Base-by-base conservation (phyloP, 495 filamentous ascomycete genomes). In the Aspergillus diversus region DNA sequence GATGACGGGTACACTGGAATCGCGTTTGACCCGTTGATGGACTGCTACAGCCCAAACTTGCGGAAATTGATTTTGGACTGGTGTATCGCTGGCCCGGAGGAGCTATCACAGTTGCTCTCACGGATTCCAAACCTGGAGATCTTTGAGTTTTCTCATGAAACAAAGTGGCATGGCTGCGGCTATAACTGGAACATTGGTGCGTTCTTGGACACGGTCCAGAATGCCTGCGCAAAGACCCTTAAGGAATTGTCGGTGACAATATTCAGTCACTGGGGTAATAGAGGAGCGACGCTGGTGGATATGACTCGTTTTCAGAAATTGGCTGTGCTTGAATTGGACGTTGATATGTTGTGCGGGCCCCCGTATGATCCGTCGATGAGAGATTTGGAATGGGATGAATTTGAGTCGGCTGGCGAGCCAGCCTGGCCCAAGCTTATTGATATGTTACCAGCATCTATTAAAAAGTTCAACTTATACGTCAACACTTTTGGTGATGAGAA, bases 151-250 rank as follows among this genome's bases (percentile, higher is more conserved):
- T 63, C 60, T 21, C 60, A 63, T 42, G 53, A 63, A 50, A 63
- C 53, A 5, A 63, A 63, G 53, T 63, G 60, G 60, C 60, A 63
- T 33, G 60, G 52, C 43, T 63, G 60, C n/a, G 60, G 60, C 12
- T 9, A 57, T 42, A 57, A 35, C 43, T 57, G 53, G 60, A 63
- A 63, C 16, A 9, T 34, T 11, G 60, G 53, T 27, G 60, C 54
- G 33, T 59, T 59, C 32, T 17, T 59, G 21, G 37, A 39, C 16
- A 34, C 31, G 8, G 43, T 59, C 21, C 56, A 48, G 27, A 13
- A 59, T 32, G 32, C 3, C 56, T 59, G 43, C 56, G 56, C 39
- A 6, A 17, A 34, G 39, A 59, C 17, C 3, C 42, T 59, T 3
- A 27, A 49, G 56, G 56, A 59, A 34, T 49, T 59, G 43, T 33